phyloP scores from a whole-genome alignment of 2,329 filamentous ascomycete species.

The Cercospora beticola region DNA sequence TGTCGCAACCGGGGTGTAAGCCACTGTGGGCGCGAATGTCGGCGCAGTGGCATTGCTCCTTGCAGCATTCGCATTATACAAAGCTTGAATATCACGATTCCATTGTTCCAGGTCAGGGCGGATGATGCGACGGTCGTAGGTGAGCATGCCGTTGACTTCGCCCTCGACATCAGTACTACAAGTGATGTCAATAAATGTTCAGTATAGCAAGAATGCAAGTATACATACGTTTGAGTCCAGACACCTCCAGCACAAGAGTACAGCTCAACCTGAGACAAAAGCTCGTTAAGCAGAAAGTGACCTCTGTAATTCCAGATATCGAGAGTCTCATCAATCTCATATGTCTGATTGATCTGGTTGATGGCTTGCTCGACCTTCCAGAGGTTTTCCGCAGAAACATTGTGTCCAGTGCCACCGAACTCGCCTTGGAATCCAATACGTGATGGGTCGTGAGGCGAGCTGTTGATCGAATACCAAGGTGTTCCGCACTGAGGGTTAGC shows the following conservation, averaged over 20 bases:
- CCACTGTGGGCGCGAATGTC: constrained; percentile 1
- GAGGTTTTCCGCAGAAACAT: constrained; percentile 61
- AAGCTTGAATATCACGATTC: constrained; percentile 58
- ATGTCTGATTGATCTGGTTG: constrained; percentile 63
- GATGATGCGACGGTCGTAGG: constrained; percentile 60
- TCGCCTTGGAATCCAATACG: constrained; percentile 70
- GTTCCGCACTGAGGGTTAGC: constrained; percentile 69
- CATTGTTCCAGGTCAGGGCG: constrained; percentile 55
- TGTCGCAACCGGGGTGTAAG: constrained; percentile 3
- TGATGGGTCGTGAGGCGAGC: constrained; percentile 56
- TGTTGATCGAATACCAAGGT: constrained; percentile 62
- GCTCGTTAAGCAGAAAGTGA: constrained; percentile 51
- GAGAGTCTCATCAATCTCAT: constrained; percentile 61
- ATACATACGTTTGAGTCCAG: constrained; percentile 63
- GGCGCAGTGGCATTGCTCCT: constrained; percentile 25
- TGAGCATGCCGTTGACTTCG: constrained; percentile 70
- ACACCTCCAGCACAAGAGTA: constrained; percentile 67
- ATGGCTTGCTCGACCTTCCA: constrained; percentile 65
- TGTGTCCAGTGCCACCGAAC: constrained; percentile 68
- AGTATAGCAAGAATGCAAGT: too few relatives aligned
- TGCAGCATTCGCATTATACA: constrained; percentile 56
- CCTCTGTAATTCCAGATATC: constrained; percentile 67
- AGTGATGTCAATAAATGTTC: not conserved
- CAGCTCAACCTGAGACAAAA: constrained; percentile 51
- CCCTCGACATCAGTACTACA: constrained; percentile 66